Conservation (phyloP, 371 early-diverging fungal species). For the Haplosporangium sp. region DNA sequence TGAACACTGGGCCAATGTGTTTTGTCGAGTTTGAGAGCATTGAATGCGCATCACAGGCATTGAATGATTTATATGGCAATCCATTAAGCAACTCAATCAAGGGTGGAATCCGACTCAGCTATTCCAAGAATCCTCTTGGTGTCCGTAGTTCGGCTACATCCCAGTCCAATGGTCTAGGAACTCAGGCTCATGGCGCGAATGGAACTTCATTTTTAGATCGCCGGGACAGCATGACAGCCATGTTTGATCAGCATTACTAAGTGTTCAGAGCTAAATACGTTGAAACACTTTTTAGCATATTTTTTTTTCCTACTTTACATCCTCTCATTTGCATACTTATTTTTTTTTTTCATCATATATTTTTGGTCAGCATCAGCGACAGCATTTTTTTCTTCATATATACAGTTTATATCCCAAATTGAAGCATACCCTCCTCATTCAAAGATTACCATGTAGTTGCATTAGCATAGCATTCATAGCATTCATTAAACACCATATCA, state of each 20-base stretch:
- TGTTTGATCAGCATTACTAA: conserved; percentile 49
- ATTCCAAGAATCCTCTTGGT: conserved; percentile 95
- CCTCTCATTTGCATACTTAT: too few species aligned
- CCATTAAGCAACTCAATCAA: conserved; percentile 86
- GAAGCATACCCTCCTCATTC: conserved; percentile 28
- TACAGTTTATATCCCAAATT: conserved; percentile 9
- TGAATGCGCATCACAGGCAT: conserved; percentile 85
- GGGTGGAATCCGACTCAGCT: conserved; percentile 92
- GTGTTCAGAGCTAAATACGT: neutral
- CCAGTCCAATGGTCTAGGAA: conserved; percentile 43
- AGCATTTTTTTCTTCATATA: neutral
- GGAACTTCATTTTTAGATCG: conserved; percentile 38
- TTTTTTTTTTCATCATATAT: neutral
- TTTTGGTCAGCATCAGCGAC: neutral
- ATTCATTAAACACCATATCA: neutral
- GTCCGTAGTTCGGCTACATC: conserved; percentile 58
- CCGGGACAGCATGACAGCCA: conserved; percentile 52
- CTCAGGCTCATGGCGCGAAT: conserved; percentile 42
- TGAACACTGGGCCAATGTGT: conserved; percentile 89
- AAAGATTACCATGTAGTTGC: conserved; percentile 19
- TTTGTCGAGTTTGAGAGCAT: conserved; percentile 93
- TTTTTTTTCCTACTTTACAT: neutral
- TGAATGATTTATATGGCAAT: conserved; percentile 84
- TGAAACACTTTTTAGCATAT: neutral
- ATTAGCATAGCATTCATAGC: conserved; percentile 37